Conservation (phyloP, 257 asterid genomes). For the Capsicum pubescens region DNA sequence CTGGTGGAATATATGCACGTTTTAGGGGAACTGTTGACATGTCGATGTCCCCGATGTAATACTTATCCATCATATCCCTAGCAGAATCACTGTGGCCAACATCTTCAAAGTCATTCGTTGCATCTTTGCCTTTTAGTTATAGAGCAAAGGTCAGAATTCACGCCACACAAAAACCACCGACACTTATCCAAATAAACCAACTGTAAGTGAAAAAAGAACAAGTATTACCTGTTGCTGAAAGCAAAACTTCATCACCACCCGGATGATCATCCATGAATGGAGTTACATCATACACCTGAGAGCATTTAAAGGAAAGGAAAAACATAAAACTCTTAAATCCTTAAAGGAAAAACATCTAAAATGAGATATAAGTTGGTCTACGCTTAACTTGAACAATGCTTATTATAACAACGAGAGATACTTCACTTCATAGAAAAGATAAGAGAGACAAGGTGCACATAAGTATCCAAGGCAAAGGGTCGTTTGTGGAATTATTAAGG, state of each 20-base stretch:
- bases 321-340: neutral
- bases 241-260: slow-evolving; percentile 92
- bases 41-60: slow-evolving; percentile 73
- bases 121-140: slow-evolving; percentile 72
- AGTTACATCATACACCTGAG: slow-evolving; percentile 87
- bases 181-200: neutral
- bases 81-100: slow-evolving; percentile 85
- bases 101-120: slow-evolving; percentile 81
- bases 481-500: neutral
- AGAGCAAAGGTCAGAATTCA: neutral
- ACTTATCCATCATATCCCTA: slow-evolving; percentile 64
- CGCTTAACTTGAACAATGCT: neutral
- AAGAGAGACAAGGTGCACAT: neutral
- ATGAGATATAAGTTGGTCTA: slow-evolving; percentile 24
- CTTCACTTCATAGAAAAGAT: neutral
- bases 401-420: neutral
- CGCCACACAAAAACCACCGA: neutral
- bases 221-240: slow-evolving; percentile 72
- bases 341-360: neutral
- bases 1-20: slow-evolving; percentile 55
- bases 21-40: slow-evolving; percentile 63
- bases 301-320: neutral
- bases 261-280: slow-evolving; percentile 97
- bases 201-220: neutral
- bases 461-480: neutral